Percentiles rank a stretch among this genome's conserved stretches.
These are phyloP conservation scores for Shiraia sp. DNA, from an alignment of 2,329 filamentous ascomycete genomes.

Conservation along the genomic window DNA sequence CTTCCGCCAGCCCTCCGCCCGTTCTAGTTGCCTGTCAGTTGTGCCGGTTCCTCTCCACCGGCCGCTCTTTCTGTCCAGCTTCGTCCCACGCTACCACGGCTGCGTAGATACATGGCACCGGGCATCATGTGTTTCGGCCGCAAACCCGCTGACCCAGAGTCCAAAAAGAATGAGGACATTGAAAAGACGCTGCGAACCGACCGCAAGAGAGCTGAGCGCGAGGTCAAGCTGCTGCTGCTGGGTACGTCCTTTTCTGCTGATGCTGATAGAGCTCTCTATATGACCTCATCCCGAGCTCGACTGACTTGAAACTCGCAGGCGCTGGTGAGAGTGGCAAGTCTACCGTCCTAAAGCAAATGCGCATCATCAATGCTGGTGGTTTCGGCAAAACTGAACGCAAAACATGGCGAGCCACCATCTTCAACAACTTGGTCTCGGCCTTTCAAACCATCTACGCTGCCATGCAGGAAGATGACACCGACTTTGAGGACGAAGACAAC, in stretches of 20 bases:
- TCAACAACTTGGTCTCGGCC: slow-evolving; percentile 90
- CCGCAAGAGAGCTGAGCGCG: slow-evolving; percentile 81
- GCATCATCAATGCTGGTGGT: slow-evolving; percentile 91
- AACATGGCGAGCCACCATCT: slow-evolving; percentile 93
- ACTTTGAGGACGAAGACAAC: slow-evolving; percentile 78
- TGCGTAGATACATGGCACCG: slow-evolving; percentile 36
- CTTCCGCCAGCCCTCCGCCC: slow-evolving; percentile 3
- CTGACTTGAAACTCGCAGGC: slow-evolving; percentile 59
- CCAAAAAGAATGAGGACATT: slow-evolving; percentile 67
- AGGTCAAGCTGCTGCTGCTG: slow-evolving; percentile 91
- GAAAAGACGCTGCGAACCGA: slow-evolving; percentile 84
- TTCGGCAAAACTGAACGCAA: slow-evolving; percentile 89
- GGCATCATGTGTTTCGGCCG: slow-evolving; percentile 58
- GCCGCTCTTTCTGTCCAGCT: slow-evolving; percentile 7
- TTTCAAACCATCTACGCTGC: slow-evolving; percentile 89
- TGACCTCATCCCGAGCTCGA: slow-evolving; percentile 17
- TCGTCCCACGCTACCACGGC: slow-evolving; percentile 1
- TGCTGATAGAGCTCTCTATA: not conserved
- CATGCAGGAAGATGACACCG: slow-evolving; percentile 82
- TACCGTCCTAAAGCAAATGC: slow-evolving; percentile 98
- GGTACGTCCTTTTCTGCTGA: slow-evolving; percentile 61
- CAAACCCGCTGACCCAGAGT: slow-evolving; percentile 53
- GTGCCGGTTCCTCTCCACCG: slow-evolving; percentile 3
- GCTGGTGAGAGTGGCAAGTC: slow-evolving; percentile 96
- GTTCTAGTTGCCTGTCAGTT: slow-evolving; percentile 11